Base-by-base conservation (phyloP, 2,329 filamentous ascomycete species). In the Aspergillus terreus region DNA sequence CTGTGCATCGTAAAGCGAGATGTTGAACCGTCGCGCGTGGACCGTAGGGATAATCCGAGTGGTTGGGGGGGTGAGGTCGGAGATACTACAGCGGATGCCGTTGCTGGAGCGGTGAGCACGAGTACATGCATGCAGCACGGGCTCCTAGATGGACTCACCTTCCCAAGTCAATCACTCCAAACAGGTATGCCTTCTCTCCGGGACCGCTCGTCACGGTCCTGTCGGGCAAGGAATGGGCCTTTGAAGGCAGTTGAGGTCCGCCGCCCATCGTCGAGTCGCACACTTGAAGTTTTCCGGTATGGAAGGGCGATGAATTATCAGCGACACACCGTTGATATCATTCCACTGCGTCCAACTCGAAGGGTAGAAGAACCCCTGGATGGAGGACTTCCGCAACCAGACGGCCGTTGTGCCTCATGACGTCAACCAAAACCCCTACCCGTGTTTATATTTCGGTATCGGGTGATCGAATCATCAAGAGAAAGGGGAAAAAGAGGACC, bases 11-110 rank as follows among this genome's bases (percentile, higher is more conserved):
- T 92, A 95, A 6, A 96, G 79, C 1, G 90, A 95, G 56, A 96
- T 92, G 30, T 81, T 82, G 23, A 85, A 85, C 4, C 91, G 85
- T 59, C 89, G 84, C 57, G 86, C 82, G 70, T 90, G 94, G 47
- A 95, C 65, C 25, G 88, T 92, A 15, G 80, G 84, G 12, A 95
- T 79, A 17, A 92, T 82, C n/a, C 91, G 87, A 27, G 87, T 80
- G 36, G 76, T 82, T 2, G 84, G 82, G 19, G 86, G 84, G 4
- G 84, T 80, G 14, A 95, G 79, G 56, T 90, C 85, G 9, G 90
- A 89, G 62, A 95, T 89, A 43, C 89, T 92, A 76, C 95, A 95
- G 54, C 91, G 88, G 62, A 95, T 92, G 62, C 90, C 91, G 76
- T 95, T 96, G 76, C 90, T 71, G 45, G 41, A 6, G 15, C n/a